phyloP scores from a whole-genome alignment of 306 rosid species.

The Spatholobus suberectus region DNA sequence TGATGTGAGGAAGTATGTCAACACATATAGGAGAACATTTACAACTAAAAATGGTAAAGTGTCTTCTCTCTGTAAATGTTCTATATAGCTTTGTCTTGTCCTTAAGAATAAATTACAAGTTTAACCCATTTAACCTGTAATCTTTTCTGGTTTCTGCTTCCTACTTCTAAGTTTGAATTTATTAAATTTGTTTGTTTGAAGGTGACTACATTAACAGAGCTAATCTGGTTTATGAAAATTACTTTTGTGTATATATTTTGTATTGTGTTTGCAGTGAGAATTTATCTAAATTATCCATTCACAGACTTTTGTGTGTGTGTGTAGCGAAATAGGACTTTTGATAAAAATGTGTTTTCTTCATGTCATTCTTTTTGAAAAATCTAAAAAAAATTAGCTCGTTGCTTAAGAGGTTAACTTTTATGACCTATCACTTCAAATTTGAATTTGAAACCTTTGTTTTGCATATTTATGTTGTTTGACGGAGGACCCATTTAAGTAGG shows the following conservation, averaged over 20 bases:
- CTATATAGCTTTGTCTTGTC: neutral
- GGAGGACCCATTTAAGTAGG: neutral
- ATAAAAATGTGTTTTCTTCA: neutral
- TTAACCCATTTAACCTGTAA: neutral
- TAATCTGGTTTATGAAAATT: neutral
- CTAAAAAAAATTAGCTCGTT: neutral
- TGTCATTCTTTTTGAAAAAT: neutral
- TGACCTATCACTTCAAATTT: neutral
- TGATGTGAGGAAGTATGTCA: constrained; percentile 54
- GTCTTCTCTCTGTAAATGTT: neutral
- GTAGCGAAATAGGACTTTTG: neutral
- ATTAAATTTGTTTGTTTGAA: neutral
- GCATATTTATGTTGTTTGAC: neutral
- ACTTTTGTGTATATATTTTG: neutral
- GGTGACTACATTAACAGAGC: neutral
- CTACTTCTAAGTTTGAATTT: neutral
- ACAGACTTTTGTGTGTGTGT: neutral
- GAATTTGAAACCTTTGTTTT: neutral
- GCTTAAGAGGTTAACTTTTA: neutral
- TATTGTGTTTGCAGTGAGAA: neutral
- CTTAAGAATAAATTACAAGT: neutral
- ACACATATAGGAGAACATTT: constrained; percentile 49
- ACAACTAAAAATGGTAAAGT: constrained; percentile 46
- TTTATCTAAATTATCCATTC: neutral
- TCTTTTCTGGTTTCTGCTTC: neutral